Evolutionary conservation across 2,329 filamentous ascomycete genomes (phyloP).

Genomic region (Fusarium cicatricum): DNA sequence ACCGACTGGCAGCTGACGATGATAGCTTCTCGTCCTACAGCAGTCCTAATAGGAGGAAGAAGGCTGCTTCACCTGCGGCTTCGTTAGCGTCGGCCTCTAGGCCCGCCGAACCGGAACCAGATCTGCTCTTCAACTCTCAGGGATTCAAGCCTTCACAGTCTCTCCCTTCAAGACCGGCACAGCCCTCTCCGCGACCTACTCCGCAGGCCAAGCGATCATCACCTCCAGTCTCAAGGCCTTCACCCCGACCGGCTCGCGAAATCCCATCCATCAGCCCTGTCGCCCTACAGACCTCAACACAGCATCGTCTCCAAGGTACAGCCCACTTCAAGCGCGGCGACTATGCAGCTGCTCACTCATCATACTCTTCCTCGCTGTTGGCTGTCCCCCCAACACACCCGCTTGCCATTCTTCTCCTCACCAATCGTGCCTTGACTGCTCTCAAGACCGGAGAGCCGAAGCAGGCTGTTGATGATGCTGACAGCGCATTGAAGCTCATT

Average conservation of each 20-base stretch:
- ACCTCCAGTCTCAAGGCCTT: conserved; percentile 50
- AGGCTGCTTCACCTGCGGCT: conserved; percentile 56
- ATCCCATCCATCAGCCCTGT: conserved; percentile 74
- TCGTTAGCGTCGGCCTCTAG: conserved; percentile 54
- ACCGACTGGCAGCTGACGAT: conserved; percentile 78
- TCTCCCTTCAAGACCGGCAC: conserved; percentile 49
- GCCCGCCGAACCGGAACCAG: conserved; percentile 57
- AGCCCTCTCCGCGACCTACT: conserved; percentile 51
- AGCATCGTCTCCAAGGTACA: conserved; percentile 80
- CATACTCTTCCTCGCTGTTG: conserved; percentile 80
- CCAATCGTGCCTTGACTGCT: conserved; percentile 88
- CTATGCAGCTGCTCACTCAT: conserved; percentile 83
- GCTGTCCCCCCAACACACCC: conserved; percentile 82
- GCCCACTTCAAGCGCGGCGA: conserved; percentile 95
- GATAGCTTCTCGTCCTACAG: conserved; percentile 85
- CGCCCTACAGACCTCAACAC: conserved; percentile 77
- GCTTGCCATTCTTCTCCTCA: conserved; percentile 85
- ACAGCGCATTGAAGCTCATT: conserved; percentile 81
- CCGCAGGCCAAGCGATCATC: conserved; percentile 45
- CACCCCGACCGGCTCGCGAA: conserved; percentile 61
- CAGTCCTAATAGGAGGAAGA: conserved; percentile 84
- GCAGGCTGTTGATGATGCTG: conserved; percentile 83
- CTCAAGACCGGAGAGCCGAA: conserved; percentile 94
- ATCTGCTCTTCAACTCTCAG: conserved; percentile 67
- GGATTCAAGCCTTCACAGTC: conserved; percentile 48